These are phyloP conservation scores for Macadamia integrifolia DNA, from an alignment of 164 flowering plant genomes.

Conservation along the genomic window DNA sequence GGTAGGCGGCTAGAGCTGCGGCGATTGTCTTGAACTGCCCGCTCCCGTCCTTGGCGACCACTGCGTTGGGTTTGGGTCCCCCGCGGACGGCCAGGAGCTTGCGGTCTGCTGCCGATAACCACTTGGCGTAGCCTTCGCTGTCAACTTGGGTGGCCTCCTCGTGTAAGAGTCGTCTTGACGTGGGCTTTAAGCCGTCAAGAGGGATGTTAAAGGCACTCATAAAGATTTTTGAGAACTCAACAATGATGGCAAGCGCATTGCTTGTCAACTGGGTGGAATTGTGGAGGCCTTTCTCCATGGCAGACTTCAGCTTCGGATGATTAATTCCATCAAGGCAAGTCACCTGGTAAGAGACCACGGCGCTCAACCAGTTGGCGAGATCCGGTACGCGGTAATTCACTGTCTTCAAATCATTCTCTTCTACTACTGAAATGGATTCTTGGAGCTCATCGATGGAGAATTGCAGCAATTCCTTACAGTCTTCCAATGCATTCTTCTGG, in stretches of 20 bases:
- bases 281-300: slow-evolving; percentile 23
- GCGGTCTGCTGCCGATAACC: slow-evolving; percentile 35
- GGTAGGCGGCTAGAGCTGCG: slow-evolving; percentile 48
- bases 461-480: slow-evolving; percentile 42
- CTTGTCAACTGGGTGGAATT: slow-evolving; percentile 37
- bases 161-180: slow-evolving; percentile 17
- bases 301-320: slow-evolving; percentile 22
- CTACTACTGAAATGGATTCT: slow-evolving; percentile 27
- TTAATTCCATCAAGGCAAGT: slow-evolving; percentile 44
- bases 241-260: slow-evolving; percentile 44
- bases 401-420: slow-evolving; percentile 20
- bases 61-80: slow-evolving; percentile 32
- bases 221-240: slow-evolving; percentile 26
- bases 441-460: slow-evolving; percentile 39
- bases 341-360: slow-evolving; percentile 44
- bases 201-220: slow-evolving; percentile 12
- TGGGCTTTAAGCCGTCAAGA: background rate
- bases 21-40: slow-evolving; percentile 43
- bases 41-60: slow-evolving; percentile 55
- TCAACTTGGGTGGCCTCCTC: slow-evolving; percentile 6
- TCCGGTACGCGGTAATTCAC: slow-evolving; percentile 28
- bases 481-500: slow-evolving; percentile 29
- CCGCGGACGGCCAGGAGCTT: slow-evolving; percentile 24
- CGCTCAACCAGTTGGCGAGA: slow-evolving; percentile 50
- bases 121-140: slow-evolving; percentile 23